Percentiles rank a stretch among this genome's conserved stretches.
Evolutionary conservation across 192 early-diverging fungal species (phyloP).

Genomic region (Mortierella hygrophila): DNA sequence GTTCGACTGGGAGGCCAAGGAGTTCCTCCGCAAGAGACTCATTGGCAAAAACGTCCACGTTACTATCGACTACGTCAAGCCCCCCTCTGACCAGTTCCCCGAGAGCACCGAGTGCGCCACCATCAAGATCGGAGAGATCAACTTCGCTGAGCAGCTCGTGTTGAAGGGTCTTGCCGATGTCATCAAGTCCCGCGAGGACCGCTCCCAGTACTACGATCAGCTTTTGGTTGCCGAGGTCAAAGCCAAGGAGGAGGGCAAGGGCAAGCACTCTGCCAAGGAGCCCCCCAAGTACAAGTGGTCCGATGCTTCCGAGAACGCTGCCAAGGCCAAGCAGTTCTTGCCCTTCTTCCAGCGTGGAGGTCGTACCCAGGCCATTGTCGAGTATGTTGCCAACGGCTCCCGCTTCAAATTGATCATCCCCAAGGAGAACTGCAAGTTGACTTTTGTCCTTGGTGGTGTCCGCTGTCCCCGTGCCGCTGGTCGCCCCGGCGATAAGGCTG

Average conservation of each 20-base stretch:
- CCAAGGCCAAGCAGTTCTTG: conserved; percentile 90
- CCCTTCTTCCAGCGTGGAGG: conserved; percentile 87
- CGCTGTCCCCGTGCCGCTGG: conserved; percentile 87
- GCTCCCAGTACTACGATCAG: conserved; percentile 88
- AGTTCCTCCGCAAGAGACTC: conserved; percentile 86
- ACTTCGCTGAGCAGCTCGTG: conserved; percentile 72
- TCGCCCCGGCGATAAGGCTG: conserved; percentile 74
- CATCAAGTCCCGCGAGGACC: conserved; percentile 89
- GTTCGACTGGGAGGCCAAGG: conserved; percentile 90
- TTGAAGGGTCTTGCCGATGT: conserved; percentile 81
- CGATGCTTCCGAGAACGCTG: conserved; percentile 86
- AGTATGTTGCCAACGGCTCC: conserved; percentile 86
- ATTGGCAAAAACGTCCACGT: conserved; percentile 87
- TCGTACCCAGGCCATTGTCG: conserved; percentile 85
- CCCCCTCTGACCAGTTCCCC: conserved; percentile 83
- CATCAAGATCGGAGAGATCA: conserved; percentile 72
- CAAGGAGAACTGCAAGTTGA: conserved; percentile 85
- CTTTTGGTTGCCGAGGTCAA: conserved; percentile 86
- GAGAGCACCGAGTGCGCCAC: conserved; percentile 92
- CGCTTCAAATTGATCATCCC: conserved; percentile 89
- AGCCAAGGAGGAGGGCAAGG: conserved; percentile 77
- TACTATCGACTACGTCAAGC: conserved; percentile 89
- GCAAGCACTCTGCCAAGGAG: conserved; percentile 90
- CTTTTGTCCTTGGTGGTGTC: conserved; percentile 88
- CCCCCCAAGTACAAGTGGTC: conserved; percentile 76